Evolutionary conservation across 176 grass and related monocot genomes (phyloP).

Genomic region (Puccinellia tenuiflora): DNA sequence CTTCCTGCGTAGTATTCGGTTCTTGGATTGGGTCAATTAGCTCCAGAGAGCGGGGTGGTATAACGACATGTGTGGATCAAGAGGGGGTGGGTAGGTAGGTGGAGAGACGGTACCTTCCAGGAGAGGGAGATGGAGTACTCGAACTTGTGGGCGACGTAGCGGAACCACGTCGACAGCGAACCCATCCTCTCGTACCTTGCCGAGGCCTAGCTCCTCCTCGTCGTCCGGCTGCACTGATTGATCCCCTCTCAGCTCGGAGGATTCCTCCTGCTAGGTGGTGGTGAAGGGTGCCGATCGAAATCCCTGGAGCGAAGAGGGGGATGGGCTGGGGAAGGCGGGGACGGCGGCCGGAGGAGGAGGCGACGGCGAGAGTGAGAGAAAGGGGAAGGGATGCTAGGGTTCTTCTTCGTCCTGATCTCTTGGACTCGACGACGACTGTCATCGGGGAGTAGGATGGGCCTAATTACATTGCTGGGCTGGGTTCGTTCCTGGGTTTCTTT

Average conservation of each 20-base stretch:
- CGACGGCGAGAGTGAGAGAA: neutral
- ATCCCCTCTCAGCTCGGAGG: neutral
- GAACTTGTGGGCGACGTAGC: constrained; percentile 82
- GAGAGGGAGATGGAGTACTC: constrained; percentile 78
- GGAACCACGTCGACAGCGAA: constrained; percentile 78
- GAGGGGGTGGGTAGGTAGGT: neutral
- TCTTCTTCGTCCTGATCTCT: neutral
- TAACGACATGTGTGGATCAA: neutral
- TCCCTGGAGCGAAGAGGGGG: neutral
- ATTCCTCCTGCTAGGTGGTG: neutral
- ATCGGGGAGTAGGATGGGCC: neutral
- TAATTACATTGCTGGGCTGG: neutral
- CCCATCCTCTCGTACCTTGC: constrained; percentile 31
- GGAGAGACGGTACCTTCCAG: constrained; percentile 46
- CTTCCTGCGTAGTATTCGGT: neutral
- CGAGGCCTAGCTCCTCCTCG: neutral
- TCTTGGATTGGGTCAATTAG: neutral
- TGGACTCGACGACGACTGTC: constrained; percentile 2
- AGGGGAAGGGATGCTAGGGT: neutral
- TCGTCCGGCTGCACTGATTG: neutral
- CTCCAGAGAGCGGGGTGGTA: neutral
- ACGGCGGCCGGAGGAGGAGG: neutral
- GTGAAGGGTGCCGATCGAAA: neutral
- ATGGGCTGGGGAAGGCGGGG: neutral
- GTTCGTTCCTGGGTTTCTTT: too few relatives aligned